These are phyloP conservation scores for Rheum nobile DNA, from an alignment of 148 eudicot species.

Conservation along the genomic window DNA sequence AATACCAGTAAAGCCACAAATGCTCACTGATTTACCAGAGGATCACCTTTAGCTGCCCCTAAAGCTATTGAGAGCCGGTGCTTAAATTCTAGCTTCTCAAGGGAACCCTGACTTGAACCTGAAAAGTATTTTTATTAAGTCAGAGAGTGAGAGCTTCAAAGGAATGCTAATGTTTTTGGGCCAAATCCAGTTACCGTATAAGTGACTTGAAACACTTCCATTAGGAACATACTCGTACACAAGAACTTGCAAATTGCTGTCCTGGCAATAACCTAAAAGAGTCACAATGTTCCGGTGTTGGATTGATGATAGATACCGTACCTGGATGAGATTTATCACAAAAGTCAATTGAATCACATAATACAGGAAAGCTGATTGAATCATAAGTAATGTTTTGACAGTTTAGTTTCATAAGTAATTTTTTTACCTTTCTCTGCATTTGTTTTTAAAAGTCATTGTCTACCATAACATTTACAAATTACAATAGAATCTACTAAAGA, in stretches of 20 bases:
- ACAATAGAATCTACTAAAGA: neutral
- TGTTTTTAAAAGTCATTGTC: neutral
- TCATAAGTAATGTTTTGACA: neutral
- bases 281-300: conserved; percentile 91
- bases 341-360: neutral
- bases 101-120: conserved; percentile 61
- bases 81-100: conserved; percentile 94
- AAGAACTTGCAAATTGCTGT: conserved; percentile 68
- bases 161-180: neutral
- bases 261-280: conserved; percentile 91
- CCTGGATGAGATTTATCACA: conserved; percentile 26
- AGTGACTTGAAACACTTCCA: conserved; percentile 93
- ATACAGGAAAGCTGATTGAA: neutral
- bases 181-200: conserved; percentile 50
- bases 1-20: conserved; percentile 82
- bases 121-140: conserved; percentile 13
- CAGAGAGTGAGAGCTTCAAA: neutral
- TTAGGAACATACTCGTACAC: conserved; percentile 89
- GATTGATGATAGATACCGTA: conserved; percentile 78
- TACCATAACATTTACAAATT: neutral
- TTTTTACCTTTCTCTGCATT: neutral
- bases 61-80: conserved; percentile 91
- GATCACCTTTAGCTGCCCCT: conserved; percentile 99
- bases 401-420: neutral
- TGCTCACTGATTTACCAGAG: conserved; percentile 96